These are phyloP conservation scores for Quercus ilex DNA, from an alignment of 306 rosid species.

Conservation along the genomic window DNA sequence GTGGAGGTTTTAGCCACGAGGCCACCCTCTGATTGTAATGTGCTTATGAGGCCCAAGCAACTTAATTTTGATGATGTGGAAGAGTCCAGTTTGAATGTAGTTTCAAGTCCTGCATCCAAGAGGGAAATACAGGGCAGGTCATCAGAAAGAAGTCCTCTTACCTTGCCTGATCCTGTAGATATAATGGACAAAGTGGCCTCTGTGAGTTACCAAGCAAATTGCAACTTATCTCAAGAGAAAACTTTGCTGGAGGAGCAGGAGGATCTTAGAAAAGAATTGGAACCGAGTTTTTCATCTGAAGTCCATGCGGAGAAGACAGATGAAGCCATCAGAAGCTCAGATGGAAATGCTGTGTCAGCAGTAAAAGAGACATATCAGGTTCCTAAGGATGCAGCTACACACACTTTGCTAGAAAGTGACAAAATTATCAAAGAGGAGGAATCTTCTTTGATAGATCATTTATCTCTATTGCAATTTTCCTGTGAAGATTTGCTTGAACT, in stretches of 20 bases:
- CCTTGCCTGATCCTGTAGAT: constrained; percentile 24
- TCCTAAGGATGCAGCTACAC: constrained; percentile 23
- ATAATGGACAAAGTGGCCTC: constrained; percentile 23
- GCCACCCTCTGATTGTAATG: constrained; percentile 34
- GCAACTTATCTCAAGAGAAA: constrained; percentile 19
- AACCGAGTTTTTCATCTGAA: constrained; percentile 15
- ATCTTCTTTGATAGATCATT: constrained; percentile 25
- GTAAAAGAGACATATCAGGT: constrained; percentile 21
- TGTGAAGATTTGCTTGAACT: constrained; percentile 25
- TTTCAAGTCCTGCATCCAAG: constrained; percentile 29
- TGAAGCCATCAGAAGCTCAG: constrained; percentile 1
- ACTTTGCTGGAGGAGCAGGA: constrained; percentile 24
- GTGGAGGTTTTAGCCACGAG: constrained; percentile 30
- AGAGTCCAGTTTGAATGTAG: constrained; percentile 28
- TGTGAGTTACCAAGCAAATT: constrained; percentile 23
- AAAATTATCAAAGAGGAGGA: constrained; percentile 16
- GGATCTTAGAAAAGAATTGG: constrained; percentile 25
- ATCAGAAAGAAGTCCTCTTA: constrained; percentile 12
- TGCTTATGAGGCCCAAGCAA: constrained; percentile 49
- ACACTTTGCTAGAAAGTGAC: constrained; percentile 21
- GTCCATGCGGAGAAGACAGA: constrained; percentile 19
- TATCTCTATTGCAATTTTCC: constrained; percentile 20
- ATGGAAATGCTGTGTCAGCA: constrained; percentile 20
- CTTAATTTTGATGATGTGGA: constrained; percentile 51
- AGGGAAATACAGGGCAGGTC: constrained; percentile 22